These are phyloP conservation scores for Umbilicus rupestris DNA, from an alignment of 164 flowering plant genomes.

Conservation along the genomic window DNA sequence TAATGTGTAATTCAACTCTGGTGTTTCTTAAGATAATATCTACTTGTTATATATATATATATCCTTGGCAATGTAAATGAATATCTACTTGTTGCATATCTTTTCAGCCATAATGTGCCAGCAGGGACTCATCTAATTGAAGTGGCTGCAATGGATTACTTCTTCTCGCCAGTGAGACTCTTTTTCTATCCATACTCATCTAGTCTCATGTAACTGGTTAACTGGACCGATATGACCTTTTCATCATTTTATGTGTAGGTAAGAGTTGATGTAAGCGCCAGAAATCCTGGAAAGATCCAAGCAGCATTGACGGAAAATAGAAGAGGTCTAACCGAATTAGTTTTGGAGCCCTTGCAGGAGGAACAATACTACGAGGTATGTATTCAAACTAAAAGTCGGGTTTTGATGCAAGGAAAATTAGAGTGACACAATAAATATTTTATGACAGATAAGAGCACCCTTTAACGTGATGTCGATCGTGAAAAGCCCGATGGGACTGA, in stretches of 20 bases:
- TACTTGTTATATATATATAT: not conserved
- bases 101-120: constrained; percentile 65
- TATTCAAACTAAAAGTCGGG: not conserved
- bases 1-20: not conserved
- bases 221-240: not conserved
- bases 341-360: constrained; percentile 79
- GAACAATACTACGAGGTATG: constrained; percentile 84
- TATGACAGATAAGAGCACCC: constrained; percentile 78
- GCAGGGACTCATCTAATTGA: constrained; percentile 99
- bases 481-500: constrained; percentile 98
- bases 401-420: not conserved
- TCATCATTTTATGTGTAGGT: constrained; percentile 36
- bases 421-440: constrained; percentile 8
- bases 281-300: constrained; percentile 90
- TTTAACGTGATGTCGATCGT: constrained; percentile 64
- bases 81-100: not conserved
- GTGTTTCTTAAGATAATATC: not conserved
- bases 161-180: constrained; percentile 81
- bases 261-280: constrained; percentile 93
- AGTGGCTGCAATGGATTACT: constrained; percentile 75
- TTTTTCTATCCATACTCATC: constrained; percentile 1
- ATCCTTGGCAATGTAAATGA: not conserved
- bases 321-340: constrained; percentile 63
- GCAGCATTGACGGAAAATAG: constrained; percentile 92
- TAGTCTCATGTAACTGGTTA: not conserved